These are phyloP conservation scores for Tothia fuscella DNA, from an alignment of 2,329 filamentous ascomycete species.

Conservation along the genomic window DNA sequence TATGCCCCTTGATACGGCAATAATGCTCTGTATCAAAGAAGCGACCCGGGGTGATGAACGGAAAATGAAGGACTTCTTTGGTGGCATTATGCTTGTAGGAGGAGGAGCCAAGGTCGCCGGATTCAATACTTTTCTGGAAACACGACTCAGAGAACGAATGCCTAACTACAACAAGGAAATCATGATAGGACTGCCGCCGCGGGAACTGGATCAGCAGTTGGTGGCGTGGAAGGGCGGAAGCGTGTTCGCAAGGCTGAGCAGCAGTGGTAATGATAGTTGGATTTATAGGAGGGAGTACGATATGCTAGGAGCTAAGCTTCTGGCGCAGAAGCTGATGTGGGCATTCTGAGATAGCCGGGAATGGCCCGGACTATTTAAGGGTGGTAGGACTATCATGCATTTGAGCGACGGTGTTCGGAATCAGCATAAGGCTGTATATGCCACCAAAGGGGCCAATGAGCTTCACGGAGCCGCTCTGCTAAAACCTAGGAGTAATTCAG, in stretches of 20 bases:
- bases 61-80: constrained; percentile 80
- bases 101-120: constrained; percentile 71
- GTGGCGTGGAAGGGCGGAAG: constrained; percentile 96
- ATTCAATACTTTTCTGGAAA: constrained; percentile 73
- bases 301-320: constrained; percentile 63
- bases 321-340: constrained; percentile 69
- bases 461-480: too few species aligned
- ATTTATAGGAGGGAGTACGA: constrained; percentile 82
- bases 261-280: constrained; percentile 83
- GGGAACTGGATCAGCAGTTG: constrained; percentile 95
- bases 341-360: too few species aligned
- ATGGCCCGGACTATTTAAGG: neutral
- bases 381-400: neutral
- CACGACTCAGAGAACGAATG: constrained; percentile 56
- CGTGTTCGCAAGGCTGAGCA: constrained; percentile 79
- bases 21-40: constrained; percentile 78
- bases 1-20: constrained; percentile 76
- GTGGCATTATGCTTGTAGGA: constrained; percentile 81
- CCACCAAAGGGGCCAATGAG: too few species aligned
- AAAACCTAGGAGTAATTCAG: too few species aligned
- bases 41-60: constrained; percentile 83
- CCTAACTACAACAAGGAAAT: constrained; percentile 54
- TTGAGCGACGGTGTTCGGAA: too few species aligned
- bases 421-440: too few species aligned
- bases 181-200: constrained; percentile 57